Evolutionary conservation across 345 rosid genomes (phyloP).

Genomic region (Salix brachista): DNA sequence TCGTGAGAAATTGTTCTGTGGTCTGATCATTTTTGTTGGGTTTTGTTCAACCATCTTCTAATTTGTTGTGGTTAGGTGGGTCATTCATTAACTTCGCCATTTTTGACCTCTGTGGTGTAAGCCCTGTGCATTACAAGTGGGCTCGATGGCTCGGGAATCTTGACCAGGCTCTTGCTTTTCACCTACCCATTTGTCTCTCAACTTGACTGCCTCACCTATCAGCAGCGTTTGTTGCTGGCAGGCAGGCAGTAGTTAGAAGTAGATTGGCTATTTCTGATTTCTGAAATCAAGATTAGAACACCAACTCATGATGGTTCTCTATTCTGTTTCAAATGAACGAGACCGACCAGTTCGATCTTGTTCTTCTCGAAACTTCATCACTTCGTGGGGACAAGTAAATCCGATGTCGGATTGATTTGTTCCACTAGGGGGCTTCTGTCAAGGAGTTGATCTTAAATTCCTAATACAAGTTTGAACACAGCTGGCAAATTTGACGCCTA

Average conservation of each 20-base stretch:
- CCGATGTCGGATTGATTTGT: not conserved
- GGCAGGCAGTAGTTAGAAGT: too few species aligned
- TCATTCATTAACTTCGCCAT: constrained; percentile 1
- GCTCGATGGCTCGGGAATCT: not conserved
- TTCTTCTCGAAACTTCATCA: not conserved
- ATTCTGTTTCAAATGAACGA: not conserved
- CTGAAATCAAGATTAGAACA: too few species aligned
- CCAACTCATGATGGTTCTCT: too few species aligned
- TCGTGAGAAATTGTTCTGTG: not conserved
- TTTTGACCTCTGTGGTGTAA: constrained; percentile 14
- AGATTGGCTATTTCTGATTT: too few species aligned
- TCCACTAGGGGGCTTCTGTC: not conserved
- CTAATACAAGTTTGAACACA: not conserved
- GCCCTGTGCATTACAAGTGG: not conserved
- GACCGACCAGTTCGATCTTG: not conserved
- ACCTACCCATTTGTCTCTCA: not conserved
- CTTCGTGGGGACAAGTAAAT: not conserved
- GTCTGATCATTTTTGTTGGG: not conserved
- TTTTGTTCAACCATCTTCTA: not conserved
- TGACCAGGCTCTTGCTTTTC: not conserved
- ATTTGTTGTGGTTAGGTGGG: too few species aligned
- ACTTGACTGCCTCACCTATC: not conserved
- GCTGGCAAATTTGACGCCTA: constrained; percentile 14
- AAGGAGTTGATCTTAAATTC: not conserved
- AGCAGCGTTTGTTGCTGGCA: too few species aligned